Conservation (phyloP, 2,329 filamentous ascomycete genomes). For the Ophiostoma pallidulum region DNA sequence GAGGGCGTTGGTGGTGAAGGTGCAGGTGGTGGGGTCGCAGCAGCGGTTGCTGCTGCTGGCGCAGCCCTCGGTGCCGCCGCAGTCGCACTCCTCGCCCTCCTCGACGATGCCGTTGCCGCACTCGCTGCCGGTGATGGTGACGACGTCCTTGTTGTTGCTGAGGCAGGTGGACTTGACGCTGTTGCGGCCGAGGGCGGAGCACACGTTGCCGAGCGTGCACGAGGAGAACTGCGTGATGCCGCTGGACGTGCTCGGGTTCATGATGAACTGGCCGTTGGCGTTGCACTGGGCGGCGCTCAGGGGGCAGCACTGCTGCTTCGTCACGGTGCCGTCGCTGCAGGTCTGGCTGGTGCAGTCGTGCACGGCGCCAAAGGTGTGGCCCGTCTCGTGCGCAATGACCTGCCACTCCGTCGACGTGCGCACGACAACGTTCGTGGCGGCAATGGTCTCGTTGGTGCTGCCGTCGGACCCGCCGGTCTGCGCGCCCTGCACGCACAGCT, state of each 20-base stretch:
- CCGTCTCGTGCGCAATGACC: slow-evolving; percentile 87
- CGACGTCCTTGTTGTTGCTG: slow-evolving; percentile 74
- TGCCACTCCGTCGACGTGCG: slow-evolving; percentile 83
- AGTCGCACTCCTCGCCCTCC: slow-evolving; percentile 89
- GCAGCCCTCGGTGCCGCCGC: slow-evolving; percentile 67
- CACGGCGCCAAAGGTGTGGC: slow-evolving; percentile 90
- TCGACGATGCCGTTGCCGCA: slow-evolving; percentile 98
- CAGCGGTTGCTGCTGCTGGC: slow-evolving; percentile 62
- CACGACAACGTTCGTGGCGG: slow-evolving; percentile 82
- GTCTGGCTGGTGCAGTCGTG: slow-evolving; percentile 74
- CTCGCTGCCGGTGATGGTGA: slow-evolving; percentile 70
- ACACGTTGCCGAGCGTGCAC: slow-evolving; percentile 90
- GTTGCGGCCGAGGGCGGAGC: slow-evolving; percentile 68
- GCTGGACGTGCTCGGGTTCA: slow-evolving; percentile 80
- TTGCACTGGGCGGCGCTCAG: slow-evolving; percentile 59
- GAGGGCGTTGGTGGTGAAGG: slow-evolving; percentile 63
- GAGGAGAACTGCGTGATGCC: slow-evolving; percentile 73
- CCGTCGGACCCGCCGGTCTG: slow-evolving; percentile 37
- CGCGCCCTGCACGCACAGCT: slow-evolving; percentile 61
- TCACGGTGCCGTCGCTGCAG: slow-evolving; percentile 51
- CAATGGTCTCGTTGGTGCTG: slow-evolving; percentile 56
- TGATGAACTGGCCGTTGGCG: slow-evolving; percentile 73
- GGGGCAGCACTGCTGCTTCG: slow-evolving; percentile 64
- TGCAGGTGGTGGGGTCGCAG: slow-evolving; percentile 81
- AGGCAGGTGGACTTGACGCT: slow-evolving; percentile 70